Percentiles rank a stretch among this genome's conserved stretches.
phyloP scores from a whole-genome alignment of 2,329 filamentous ascomycete species.

The Colletotrichum gigasporum region DNA sequence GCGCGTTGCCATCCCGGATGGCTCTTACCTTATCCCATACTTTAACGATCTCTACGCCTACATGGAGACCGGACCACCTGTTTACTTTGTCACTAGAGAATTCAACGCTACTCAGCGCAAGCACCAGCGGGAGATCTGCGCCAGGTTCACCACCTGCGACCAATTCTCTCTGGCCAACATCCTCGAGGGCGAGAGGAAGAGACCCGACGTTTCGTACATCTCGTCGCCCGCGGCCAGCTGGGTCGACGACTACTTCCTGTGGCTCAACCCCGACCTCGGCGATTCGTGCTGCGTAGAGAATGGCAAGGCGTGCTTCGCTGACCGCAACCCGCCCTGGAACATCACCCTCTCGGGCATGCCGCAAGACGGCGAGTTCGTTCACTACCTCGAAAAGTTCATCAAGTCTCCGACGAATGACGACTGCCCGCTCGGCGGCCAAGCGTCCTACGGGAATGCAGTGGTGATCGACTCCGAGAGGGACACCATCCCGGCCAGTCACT shows the following conservation, averaged over 20 bases:
- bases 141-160: conserved; percentile 89
- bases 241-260: conserved; percentile 91
- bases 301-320: conserved; percentile 79
- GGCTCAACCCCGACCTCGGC: conserved; percentile 84
- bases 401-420: conserved; percentile 80
- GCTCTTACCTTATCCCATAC: conserved; percentile 94
- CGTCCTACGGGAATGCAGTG: conserved; percentile 86
- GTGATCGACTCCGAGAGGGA: conserved; percentile 75
- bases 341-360: conserved; percentile 92
- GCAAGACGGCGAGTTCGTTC: conserved; percentile 87
- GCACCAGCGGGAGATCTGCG: conserved; percentile 88
- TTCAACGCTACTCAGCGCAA: conserved; percentile 80
- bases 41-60: conserved; percentile 97
- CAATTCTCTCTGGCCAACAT: conserved; percentile 86
- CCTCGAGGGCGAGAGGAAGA: conserved; percentile 92
- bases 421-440: conserved; percentile 89
- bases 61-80: conserved; percentile 88
- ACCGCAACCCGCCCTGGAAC: conserved; percentile 85
- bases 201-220: conserved; percentile 87
- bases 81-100: conserved; percentile 91
- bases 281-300: conserved; percentile 78
- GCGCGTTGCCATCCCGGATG: conserved; percentile 90
- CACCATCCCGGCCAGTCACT: conserved; percentile 85
- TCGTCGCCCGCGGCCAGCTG: conserved; percentile 90
- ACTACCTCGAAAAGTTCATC: conserved; percentile 87